Evolutionary conservation across 2,329 filamentous ascomycete species (phyloP).

Genomic region (Didymella segeticola): DNA sequence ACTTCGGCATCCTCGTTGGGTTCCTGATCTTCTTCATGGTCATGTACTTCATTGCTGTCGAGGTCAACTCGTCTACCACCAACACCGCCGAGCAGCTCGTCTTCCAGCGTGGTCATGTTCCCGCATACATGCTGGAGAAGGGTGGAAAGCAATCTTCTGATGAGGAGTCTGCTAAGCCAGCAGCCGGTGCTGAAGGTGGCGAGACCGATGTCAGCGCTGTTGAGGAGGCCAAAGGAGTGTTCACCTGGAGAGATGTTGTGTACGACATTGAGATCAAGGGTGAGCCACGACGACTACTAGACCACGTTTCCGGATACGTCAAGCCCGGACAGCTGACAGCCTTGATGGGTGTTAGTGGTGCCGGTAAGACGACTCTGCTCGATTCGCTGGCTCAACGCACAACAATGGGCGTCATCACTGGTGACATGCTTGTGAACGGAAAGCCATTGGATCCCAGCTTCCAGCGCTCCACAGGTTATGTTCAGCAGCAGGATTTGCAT

Average conservation of each 20-base stretch:
- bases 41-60: conserved; percentile 68
- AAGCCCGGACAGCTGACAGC: conserved; percentile 60
- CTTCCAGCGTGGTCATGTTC: conserved; percentile 60
- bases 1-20: conserved; percentile 65
- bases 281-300: conserved; percentile 59
- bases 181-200: conserved; percentile 37
- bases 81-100: conserved; percentile 74
- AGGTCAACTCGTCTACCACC: conserved; percentile 68
- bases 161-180: conserved; percentile 42
- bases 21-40: conserved; percentile 70
- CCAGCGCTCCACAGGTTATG: conserved; percentile 49
- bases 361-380: conserved; percentile 49
- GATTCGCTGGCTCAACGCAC: conserved; percentile 46
- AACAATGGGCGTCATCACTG: conserved; percentile 48
- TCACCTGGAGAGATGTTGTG: conserved; percentile 47
- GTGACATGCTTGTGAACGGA: conserved; percentile 50
- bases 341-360: conserved; percentile 48
- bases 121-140: conserved; percentile 47
- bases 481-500: conserved; percentile 51
- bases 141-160: conserved; percentile 40
- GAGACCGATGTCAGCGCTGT: conserved; percentile 50
- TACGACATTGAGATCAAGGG: conserved; percentile 50
- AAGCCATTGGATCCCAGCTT: conserved; percentile 44
- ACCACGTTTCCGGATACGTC: conserved; percentile 62
- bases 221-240: conserved; percentile 51